Conservation (phyloP, 805 yeast genomes). For the Metschnikowia continentalis region DNA sequence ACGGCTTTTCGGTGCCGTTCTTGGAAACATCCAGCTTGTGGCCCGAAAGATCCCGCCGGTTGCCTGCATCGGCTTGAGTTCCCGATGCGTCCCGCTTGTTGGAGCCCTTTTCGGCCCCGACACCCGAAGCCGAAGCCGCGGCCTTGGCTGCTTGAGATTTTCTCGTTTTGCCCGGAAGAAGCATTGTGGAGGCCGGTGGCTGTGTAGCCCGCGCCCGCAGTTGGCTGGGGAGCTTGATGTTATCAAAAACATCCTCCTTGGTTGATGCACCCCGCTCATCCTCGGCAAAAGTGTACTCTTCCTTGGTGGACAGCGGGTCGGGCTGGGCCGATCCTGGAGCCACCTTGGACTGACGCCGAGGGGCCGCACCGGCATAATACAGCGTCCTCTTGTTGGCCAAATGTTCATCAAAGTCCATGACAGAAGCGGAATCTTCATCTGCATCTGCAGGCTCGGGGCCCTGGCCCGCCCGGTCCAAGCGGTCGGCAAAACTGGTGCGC, state of each 20-base stretch:
- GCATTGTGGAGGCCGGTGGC: constrained; percentile 36
- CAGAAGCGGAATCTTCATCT: constrained; percentile 34
- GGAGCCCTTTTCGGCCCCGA: neutral
- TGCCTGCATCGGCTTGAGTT: too few species aligned
- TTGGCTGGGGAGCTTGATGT: constrained; percentile 41
- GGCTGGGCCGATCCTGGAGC: neutral
- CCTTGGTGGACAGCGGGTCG: neutral
- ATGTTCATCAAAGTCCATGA: constrained; percentile 40
- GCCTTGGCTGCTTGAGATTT: neutral
- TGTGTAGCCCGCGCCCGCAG: constrained; percentile 13
- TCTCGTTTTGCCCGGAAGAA: constrained; percentile 24
- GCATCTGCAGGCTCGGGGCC: constrained; percentile 23
- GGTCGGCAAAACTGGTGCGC: constrained; percentile 42
- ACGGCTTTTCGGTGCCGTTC: constrained; percentile 19
- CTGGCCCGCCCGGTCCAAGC: constrained; percentile 34
- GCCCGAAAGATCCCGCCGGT: neutral
- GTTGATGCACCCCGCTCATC: neutral
- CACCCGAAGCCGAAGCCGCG: neutral
- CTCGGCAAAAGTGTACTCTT: constrained; percentile 16
- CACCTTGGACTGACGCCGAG: constrained; percentile 19
- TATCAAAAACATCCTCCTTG: constrained; percentile 35
- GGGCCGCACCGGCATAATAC: constrained; percentile 30
- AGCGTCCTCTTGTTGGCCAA: constrained; percentile 36
- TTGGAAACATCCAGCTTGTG: constrained; percentile 8
- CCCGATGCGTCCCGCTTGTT: neutral